phyloP scores from a whole-genome alignment of 495 filamentous ascomycete genomes.

The Tuber brumale region DNA sequence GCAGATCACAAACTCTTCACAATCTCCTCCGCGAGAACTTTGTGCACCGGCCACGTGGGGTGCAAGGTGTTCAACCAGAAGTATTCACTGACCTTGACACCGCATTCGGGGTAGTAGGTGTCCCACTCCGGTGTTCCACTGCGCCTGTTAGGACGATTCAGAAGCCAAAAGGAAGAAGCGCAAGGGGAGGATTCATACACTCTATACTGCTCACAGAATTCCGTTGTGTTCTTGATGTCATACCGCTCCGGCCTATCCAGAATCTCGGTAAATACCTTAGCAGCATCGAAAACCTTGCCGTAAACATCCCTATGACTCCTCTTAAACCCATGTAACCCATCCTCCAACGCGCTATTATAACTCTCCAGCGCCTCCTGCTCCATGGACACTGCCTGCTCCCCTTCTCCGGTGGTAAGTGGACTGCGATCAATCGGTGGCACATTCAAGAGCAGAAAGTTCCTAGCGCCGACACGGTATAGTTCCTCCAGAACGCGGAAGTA shows the following conservation, averaged over 20 bases:
- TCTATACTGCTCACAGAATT: slow-evolving; percentile 51
- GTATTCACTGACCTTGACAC: slow-evolving; percentile 53
- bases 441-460: slow-evolving; percentile 69
- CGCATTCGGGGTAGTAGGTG: slow-evolving; percentile 49
- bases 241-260: slow-evolving; percentile 51
- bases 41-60: slow-evolving; percentile 56
- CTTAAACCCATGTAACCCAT: slow-evolving; percentile 44
- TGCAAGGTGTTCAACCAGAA: slow-evolving; percentile 60
- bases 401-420: slow-evolving; percentile 48
- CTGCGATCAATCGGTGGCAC: slow-evolving; percentile 67
- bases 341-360: slow-evolving; percentile 42
- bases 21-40: slow-evolving; percentile 51
- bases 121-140: slow-evolving; percentile 52
- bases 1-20: slow-evolving; percentile 41
- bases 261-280: slow-evolving; percentile 50
- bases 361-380: slow-evolving; percentile 39
- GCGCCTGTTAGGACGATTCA: slow-evolving; percentile 19
- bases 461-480: slow-evolving; percentile 56
- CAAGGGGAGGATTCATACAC: slow-evolving; percentile 45
- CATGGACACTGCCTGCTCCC: slow-evolving; percentile 27
- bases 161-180: neutral
- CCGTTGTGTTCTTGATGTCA: slow-evolving; percentile 51
- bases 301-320: slow-evolving; percentile 43
- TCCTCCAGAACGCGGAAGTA: slow-evolving; percentile 54
- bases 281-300: slow-evolving; percentile 48